These are phyloP conservation scores for Vigna unguiculata DNA, from an alignment of 306 rosid species.

Conservation along the genomic window DNA sequence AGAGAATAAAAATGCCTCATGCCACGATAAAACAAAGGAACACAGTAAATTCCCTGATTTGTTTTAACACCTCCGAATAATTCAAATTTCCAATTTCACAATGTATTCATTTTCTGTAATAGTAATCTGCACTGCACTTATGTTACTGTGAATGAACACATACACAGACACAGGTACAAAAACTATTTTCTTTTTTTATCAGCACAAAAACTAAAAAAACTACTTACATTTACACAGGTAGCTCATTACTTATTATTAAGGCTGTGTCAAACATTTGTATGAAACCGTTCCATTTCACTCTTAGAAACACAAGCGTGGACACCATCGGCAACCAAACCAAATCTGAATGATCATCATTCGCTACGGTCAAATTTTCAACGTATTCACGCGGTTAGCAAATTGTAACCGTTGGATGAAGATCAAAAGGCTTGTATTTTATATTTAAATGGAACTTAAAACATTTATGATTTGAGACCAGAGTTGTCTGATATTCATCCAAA, in stretches of 20 bases:
- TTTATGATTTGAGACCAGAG: neutral
- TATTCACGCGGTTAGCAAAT: neutral
- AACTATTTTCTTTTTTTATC: neutral
- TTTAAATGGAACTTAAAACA: neutral
- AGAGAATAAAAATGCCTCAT: neutral
- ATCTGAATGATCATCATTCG: constrained; percentile 7
- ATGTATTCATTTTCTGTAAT: neutral
- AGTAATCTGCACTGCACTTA: neutral
- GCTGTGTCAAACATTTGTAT: neutral
- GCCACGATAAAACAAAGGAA: neutral
- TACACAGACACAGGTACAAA: neutral
- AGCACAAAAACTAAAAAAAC: neutral
- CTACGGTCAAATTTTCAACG: neutral
- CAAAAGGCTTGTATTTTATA: neutral
- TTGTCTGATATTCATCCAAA: neutral
- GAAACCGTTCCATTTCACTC: constrained; percentile 1
- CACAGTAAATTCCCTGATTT: constrained; percentile 21
- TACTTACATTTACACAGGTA: neutral
- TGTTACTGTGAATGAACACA: neutral
- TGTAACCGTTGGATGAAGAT: neutral
- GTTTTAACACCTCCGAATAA: neutral
- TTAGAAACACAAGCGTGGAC: neutral
- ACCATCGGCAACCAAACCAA: neutral
- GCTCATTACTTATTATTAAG: neutral
- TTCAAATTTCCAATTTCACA: neutral